phyloP scores from a whole-genome alignment of 495 filamentous ascomycete genomes.

The Hypoxylon subgilvum region DNA sequence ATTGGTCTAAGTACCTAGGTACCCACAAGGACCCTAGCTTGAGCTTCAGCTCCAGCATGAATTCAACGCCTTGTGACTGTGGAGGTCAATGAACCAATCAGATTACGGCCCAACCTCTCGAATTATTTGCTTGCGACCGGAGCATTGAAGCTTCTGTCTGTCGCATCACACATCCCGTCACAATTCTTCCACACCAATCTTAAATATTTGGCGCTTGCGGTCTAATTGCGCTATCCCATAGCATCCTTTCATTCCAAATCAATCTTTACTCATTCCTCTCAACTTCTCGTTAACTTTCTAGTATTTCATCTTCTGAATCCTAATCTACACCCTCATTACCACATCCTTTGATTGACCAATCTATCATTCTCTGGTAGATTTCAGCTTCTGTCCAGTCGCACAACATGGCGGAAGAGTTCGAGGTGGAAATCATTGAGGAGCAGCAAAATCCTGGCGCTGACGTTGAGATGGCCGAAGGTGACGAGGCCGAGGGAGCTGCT shows the following conservation, averaged over 20 bases:
- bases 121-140: slow-evolving; percentile 15
- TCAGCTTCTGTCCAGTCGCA: not conserved
- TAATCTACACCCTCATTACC: not conserved
- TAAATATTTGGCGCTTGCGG: not conserved
- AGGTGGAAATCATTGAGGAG: slow-evolving; percentile 46
- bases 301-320: not conserved
- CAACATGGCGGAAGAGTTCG: slow-evolving; percentile 50
- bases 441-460: slow-evolving; percentile 50
- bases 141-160: not conserved
- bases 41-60: too few species aligned
- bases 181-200: not conserved
- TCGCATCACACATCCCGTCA: too few species aligned
- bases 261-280: not conserved
- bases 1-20: too few species aligned
- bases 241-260: slow-evolving; percentile 11
- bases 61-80: too few species aligned
- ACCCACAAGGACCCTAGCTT: too few species aligned
- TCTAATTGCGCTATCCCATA: not conserved
- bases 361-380: not conserved
- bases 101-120: slow-evolving; percentile 7
- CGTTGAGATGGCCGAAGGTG: slow-evolving; percentile 56
- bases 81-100: too few species aligned
- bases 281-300: not conserved
- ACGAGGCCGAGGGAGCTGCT: slow-evolving; percentile 38
- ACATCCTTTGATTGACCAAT: not conserved